Base-by-base conservation (phyloP, 768 basidiomycete species). In the Candolleomyces eurysporus region DNA sequence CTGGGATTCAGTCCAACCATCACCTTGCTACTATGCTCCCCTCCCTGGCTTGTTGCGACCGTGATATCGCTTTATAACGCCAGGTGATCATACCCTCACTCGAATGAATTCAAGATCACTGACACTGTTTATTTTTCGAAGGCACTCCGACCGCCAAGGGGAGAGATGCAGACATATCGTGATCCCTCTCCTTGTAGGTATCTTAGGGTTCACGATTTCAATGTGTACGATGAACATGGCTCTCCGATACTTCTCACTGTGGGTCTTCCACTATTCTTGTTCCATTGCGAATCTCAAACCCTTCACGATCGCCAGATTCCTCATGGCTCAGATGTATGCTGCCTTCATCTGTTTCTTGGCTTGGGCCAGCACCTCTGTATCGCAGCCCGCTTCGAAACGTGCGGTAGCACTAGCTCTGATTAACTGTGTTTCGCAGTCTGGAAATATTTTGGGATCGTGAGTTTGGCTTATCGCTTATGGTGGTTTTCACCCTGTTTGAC, bases 391-490 rank as follows among this genome's bases (percentile, higher is more conserved):
- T 5, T 85, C 88, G n/a, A 96, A 95, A 73, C 87, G 94, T 5
- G 90, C 94, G 2, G 89, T 94, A n/a, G 89, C 89, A 13, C 79
- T 96, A 52, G 94, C 92, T 1, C 74, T 91, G 62, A 84, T 94
- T 67, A 94, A 95, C 71, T 84, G 88, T 46, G 85, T 92, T 68
- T 88, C 89, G 9, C 87, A 92, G 68, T 79, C 92, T 3, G 94
- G 94, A 0, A 96, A 96, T 75, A 80, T 96, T 46, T 76, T 86
- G 48, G 94, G 94, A 63, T 88, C 92, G 78, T 95, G 78, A 76
- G 85, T 83, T 22, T 36, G 30, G 21, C 17, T 45, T 61, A 11
- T 36, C 53, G 42, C 16, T 48, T 53, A 13, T 52, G 31, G 52
- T 48, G 49, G 14, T 61, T 30, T n/a, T 51, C 45, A 42, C 52